phyloP scores from a whole-genome alignment of 2,329 filamentous ascomycete species.

The Drechslerella stenobrocha region DNA sequence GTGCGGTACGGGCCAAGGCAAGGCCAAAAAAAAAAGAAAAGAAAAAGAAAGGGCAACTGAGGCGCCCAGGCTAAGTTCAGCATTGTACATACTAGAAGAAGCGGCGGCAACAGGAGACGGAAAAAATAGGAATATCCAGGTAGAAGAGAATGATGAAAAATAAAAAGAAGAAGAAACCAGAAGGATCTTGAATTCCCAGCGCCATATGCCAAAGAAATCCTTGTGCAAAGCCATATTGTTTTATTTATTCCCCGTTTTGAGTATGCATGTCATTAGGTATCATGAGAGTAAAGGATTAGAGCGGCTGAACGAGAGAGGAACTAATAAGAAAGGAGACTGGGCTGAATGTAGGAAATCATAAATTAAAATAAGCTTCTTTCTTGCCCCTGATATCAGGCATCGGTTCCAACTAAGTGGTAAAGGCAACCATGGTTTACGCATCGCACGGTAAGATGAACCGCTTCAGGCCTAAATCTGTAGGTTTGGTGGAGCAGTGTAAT shows the following conservation, averaged over 20 bases:
- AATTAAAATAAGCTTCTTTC: constrained; percentile 14
- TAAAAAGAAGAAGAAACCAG: constrained; percentile 47
- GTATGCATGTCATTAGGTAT: constrained; percentile 49
- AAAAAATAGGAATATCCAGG: neutral
- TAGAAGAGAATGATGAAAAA: constrained; percentile 14
- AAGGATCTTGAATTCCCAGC: constrained; percentile 35
- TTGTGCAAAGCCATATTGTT: constrained; percentile 49
- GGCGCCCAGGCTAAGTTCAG: too few relatives aligned
- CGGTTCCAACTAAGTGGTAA: neutral
- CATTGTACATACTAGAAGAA: constrained; percentile 24
- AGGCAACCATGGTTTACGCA: constrained; percentile 3
- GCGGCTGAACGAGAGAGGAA: too few relatives aligned
- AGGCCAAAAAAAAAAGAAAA: constrained; percentile 26
- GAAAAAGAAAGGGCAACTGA: too few relatives aligned
- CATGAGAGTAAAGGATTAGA: constrained; percentile 22
- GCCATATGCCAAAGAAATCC: constrained; percentile 36
- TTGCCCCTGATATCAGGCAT: neutral
- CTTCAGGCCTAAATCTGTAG: too few relatives aligned
- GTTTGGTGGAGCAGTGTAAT: too few relatives aligned
- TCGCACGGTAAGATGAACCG: too few relatives aligned
- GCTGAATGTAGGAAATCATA: constrained; percentile 40
- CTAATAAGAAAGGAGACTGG: constrained; percentile 8
- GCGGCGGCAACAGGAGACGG: neutral
- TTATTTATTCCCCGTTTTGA: constrained; percentile 47
- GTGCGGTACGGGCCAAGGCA: constrained; percentile 5